Conservation (phyloP, 441 rosid genomes). For the Syzygium syzygioides region DNA sequence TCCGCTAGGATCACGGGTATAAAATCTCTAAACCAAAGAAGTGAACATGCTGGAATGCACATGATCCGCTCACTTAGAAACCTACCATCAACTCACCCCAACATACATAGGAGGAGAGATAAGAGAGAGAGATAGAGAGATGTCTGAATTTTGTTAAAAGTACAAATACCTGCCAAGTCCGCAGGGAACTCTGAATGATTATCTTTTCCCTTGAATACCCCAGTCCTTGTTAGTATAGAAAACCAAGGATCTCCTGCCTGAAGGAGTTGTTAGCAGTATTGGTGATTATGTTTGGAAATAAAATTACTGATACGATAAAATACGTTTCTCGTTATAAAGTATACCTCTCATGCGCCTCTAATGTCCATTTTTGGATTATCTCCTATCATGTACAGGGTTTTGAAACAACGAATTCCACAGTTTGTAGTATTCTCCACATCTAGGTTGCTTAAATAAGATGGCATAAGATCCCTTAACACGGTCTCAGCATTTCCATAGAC, state of each 20-base stretch:
- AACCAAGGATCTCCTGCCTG: constrained; percentile 88
- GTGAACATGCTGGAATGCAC: not conserved
- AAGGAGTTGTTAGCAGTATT: not conserved
- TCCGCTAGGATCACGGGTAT: not conserved
- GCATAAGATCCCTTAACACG: constrained; percentile 4
- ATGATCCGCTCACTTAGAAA: not conserved
- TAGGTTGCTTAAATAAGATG: not conserved
- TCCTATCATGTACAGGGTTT: constrained; percentile 70
- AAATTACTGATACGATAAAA: not conserved
- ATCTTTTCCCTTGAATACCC: constrained; percentile 68
- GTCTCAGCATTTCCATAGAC: constrained; percentile 65
- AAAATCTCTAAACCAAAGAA: not conserved
- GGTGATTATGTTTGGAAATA: not conserved
- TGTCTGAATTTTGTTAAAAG: not conserved
- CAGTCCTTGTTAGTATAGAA: constrained; percentile 84
- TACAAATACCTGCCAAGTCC: constrained; percentile 41
- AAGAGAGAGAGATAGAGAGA: not conserved
- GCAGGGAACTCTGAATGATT: constrained; percentile 58
- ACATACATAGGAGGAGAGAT: not conserved
- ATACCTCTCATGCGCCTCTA: constrained; percentile 68
- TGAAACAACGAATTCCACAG: constrained; percentile 29
- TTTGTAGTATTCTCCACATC: not conserved
- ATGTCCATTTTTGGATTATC: constrained; percentile 81
- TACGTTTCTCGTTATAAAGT: not conserved
- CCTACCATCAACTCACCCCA: not conserved